Conservation (phyloP, 345 rosid species). For the Bretschneidera sinensis region DNA sequence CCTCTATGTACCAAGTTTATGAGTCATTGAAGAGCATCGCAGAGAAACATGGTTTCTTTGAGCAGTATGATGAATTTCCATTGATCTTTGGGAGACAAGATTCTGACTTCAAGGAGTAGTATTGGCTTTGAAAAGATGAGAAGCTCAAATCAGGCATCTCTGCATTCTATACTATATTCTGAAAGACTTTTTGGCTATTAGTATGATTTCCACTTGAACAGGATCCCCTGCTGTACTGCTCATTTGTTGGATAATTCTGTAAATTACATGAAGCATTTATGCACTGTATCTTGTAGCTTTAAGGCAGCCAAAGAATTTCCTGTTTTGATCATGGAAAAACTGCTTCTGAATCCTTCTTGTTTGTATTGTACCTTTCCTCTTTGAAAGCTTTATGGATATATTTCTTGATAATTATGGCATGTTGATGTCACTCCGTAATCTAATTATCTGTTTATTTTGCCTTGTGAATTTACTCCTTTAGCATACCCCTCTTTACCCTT, state of each 20-base stretch:
- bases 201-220: conserved; percentile 20
- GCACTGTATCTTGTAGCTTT: conserved; percentile 19
- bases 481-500: too few species aligned
- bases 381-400: background rate
- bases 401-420: background rate
- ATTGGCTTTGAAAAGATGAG: background rate
- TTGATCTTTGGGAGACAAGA: conserved; percentile 31
- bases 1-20: conserved; percentile 35
- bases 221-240: conserved; percentile 17
- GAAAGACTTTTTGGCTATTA: conserved; percentile 14
- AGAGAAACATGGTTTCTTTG: conserved; percentile 31
- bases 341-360: conserved; percentile 4
- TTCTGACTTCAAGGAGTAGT: conserved; percentile 27
- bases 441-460: background rate
- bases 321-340: conserved; percentile 9
- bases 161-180: conserved; percentile 18
- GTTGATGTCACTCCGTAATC: background rate
- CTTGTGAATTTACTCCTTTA: background rate
- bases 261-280: conserved; percentile 21
- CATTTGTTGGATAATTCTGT: conserved; percentile 25
- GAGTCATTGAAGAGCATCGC: conserved; percentile 40
- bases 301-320: conserved; percentile 14
- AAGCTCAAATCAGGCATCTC: conserved; percentile 9
- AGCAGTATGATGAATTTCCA: conserved; percentile 35
- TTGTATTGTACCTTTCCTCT: background rate